phyloP scores from a whole-genome alignment of 495 filamentous ascomycete species.

The Tuber calosporum region DNA sequence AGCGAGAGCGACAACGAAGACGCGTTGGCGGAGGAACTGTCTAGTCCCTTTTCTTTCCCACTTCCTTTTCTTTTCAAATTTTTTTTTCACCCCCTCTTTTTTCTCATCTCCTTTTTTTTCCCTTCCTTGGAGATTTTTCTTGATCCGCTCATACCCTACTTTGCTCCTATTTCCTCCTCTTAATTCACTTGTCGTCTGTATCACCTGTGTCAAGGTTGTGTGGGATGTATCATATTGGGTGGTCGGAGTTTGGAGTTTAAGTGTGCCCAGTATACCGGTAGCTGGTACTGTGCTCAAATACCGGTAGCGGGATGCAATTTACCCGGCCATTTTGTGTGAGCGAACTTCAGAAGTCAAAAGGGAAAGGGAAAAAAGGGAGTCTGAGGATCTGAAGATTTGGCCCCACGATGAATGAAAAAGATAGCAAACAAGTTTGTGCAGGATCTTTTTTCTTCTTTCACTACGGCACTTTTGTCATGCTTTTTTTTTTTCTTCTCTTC shows the following conservation, averaged over 20 bases:
- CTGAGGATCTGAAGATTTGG: not conserved
- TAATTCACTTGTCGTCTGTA: not conserved
- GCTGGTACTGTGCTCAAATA: not conserved
- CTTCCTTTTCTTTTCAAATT: not conserved
- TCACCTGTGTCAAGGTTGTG: not conserved
- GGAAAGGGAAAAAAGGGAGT: not conserved
- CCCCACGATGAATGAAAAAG: not conserved
- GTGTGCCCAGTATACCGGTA: not conserved
- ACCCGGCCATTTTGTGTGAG: not conserved
- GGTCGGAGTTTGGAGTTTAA: not conserved
- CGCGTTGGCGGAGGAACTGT: slow-evolving; percentile 22
- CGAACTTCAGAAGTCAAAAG: not conserved
- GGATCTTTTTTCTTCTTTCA: not conserved
- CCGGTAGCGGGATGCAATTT: not conserved
- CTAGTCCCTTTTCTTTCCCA: not conserved
- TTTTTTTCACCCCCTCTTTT: not conserved
- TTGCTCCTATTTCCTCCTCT: not conserved
- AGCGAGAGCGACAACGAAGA: slow-evolving; percentile 36
- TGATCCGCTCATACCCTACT: not conserved
- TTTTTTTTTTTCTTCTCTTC: too few relatives aligned
- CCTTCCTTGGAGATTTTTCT: not conserved
- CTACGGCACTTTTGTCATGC: not conserved
- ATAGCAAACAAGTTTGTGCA: not conserved
- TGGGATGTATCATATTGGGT: not conserved
- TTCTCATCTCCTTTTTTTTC: not conserved